Evolutionary conservation across 768 basidiomycete species (phyloP), one percentile per base, ranked within the genome.

Genomic region (Rhizopogon roseolus): DNA sequence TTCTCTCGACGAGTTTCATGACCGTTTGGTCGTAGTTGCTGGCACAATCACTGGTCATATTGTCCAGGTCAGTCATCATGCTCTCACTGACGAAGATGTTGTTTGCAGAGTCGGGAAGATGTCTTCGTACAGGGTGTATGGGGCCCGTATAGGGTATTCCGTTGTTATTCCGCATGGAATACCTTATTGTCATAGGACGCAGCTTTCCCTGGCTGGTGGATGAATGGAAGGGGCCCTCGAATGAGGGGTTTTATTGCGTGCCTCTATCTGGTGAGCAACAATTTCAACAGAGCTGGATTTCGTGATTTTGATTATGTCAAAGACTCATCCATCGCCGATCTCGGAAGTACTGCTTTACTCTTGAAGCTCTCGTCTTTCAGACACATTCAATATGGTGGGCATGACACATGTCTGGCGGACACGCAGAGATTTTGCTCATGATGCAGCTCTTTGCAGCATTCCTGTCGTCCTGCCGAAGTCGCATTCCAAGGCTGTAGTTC

Each of bases 11-110:
- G 90, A 96, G 58, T 91, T 91, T 6, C 74, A 78, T 11, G 84
- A 90, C 62, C 78, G 96, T 39, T 75, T 99, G 17, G 96, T 94
- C 4, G 93, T 88, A 43, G 88, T 95, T 53, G 97, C 97, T 27
- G 97, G 97, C 9, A 99, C 96, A 5, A 93, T 90, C 62, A 98
- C 95, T 5, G 98, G 97, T 65, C 91, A 98, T 71, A 79, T 99
- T 42, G 88, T 96, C 1, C 93, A 93, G 76, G 89, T 87, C 50
- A 32, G 70, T 61, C 11, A 54, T 3, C 41, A 29, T 37, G 8
- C 32, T 41, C 4, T 6, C 16, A 19, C 36, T 4, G 17, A 11
- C 13, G 19, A 16, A 8, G 27, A 17, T 11, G 45, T n/a, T 51
- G 40, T 16, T 7, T 44, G 2, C 49, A 94, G 86, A 94, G 88